phyloP scores from a whole-genome alignment of 2,329 filamentous ascomycete species.

The Colletotrichum viniferum region DNA sequence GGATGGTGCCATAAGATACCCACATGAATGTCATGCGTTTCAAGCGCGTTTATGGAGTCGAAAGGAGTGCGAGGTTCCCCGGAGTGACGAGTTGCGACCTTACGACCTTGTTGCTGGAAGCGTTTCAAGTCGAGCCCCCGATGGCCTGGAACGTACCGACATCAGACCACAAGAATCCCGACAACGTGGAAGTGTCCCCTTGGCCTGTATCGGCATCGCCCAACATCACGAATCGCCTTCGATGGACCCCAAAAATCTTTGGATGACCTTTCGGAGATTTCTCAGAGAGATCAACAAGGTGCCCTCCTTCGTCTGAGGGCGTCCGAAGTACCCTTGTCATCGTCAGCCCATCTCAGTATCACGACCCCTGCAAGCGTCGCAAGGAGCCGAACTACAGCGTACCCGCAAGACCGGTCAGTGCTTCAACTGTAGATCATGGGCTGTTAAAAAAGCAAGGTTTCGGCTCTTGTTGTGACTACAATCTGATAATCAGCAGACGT shows the following conservation, averaged over 20 bases:
- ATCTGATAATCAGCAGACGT: not conserved
- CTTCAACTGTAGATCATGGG: not conserved
- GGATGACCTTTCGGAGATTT: not conserved
- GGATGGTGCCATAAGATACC: not conserved
- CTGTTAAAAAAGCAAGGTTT: not conserved
- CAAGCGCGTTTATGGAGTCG: not conserved
- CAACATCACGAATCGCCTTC: not conserved
- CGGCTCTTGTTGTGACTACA: not conserved
- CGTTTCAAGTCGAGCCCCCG: constrained; percentile 6
- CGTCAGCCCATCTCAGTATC: constrained; percentile 2
- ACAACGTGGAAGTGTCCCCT: not conserved
- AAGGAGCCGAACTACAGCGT: not conserved
- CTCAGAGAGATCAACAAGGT: not conserved
- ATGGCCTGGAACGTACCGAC: not conserved
- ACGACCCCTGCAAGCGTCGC: not conserved
- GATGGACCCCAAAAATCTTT: not conserved
- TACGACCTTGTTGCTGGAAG: constrained; percentile 3
- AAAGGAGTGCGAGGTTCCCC: not conserved
- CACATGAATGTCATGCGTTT: not conserved
- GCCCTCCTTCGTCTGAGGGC: not conserved
- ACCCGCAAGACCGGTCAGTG: not conserved
- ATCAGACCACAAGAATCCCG: constrained; percentile 3
- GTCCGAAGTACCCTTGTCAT: not conserved
- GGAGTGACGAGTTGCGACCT: not conserved
- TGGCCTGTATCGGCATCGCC: not conserved